Evolutionary conservation across 2,329 filamentous ascomycete genomes (phyloP), one percentile per base, ranked within the genome.

Genomic region (Colletotrichum costaricense): DNA sequence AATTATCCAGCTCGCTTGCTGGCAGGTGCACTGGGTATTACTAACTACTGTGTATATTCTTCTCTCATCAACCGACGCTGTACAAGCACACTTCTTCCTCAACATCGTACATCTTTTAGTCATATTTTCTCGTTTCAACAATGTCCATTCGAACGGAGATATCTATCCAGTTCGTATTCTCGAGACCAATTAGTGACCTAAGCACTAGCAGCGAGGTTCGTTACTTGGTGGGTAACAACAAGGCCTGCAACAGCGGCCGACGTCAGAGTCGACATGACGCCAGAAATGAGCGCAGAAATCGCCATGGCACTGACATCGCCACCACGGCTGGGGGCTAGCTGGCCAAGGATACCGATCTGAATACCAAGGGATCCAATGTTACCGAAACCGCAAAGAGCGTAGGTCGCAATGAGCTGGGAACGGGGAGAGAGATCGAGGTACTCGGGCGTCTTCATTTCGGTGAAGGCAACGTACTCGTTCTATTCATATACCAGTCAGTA

Each of bases 291-390:
- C 6, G 95, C 94, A 38, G 93, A 95, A 24, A 97, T 70, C 3
- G 94, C 94, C 33, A 97, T 88, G 59, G 88, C 88, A 4, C 93
- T 92, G 12, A 97, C 92, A 77, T 97, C 93, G 71, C 92, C 93
- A 49, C 90, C 88, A 57, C 94, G 90, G 4, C 87, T 87, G 0
- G 95, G 94, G 0, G 94, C 92, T 74, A 97, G 90, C 84, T 97
- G 94, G 4, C 93, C 90, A 65, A 97, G 88, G 72, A 97, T 94
- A 86, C 95, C 95, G 74, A 97, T 97, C 84, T 97, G 95, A 69
- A 95, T 96, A 80, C 95, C 95, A 60, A 97, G 89, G 35, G 94
- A 96, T 67, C 93, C 93, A 77, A 97, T 93, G 85, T 97, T 97
- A 75, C 94, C 95, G 81, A 95, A 95, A 30, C 91, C 91, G 83